Conservation (phyloP, 208 protist species). For the Novymonas esmeraldas region DNA sequence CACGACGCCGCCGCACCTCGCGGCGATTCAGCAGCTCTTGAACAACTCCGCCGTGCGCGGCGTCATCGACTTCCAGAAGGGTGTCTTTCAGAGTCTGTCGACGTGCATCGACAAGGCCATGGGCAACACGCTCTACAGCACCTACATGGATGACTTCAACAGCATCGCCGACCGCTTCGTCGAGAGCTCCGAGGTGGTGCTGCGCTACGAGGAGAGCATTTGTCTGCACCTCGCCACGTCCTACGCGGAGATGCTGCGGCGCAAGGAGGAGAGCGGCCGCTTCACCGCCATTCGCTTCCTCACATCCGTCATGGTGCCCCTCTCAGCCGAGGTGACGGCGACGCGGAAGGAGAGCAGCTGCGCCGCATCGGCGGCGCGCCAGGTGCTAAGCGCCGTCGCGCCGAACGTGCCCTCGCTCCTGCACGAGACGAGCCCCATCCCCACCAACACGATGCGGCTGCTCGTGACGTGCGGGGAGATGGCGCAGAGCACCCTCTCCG, state of each 20-base stretch:
- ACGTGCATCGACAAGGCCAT: conserved; percentile 75
- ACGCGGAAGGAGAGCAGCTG: conserved; percentile 28
- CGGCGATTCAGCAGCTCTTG: conserved; percentile 63
- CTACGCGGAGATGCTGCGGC: conserved; percentile 69
- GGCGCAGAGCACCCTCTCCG: conserved; percentile 36
- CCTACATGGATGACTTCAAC: conserved; percentile 74
- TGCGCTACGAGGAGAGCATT: conserved; percentile 53
- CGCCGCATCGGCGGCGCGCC: conserved; percentile 24
- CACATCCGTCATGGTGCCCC: conserved; percentile 59
- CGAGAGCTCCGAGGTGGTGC: conserved; percentile 45
- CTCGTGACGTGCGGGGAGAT: conserved; percentile 71
- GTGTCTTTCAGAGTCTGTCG: conserved; percentile 60
- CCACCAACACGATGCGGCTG: conserved; percentile 84
- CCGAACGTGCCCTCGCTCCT: conserved; percentile 63
- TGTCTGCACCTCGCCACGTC: conserved; percentile 52
- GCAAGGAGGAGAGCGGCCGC: conserved; percentile 48
- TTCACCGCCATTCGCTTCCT: conserved; percentile 78
- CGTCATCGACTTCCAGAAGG: conserved; percentile 45
- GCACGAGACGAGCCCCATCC: conserved; percentile 76
- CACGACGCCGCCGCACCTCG: conserved; percentile 44
- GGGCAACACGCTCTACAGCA: conserved; percentile 55
- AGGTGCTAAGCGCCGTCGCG: conserved; percentile 40
- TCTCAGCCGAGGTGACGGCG: conserved; percentile 36
- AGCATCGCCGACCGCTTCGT: conserved; percentile 63
- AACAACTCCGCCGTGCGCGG: conserved; percentile 47